phyloP scores from a whole-genome alignment of 176 grass and related monocot species.

The Carex pumila region DNA sequence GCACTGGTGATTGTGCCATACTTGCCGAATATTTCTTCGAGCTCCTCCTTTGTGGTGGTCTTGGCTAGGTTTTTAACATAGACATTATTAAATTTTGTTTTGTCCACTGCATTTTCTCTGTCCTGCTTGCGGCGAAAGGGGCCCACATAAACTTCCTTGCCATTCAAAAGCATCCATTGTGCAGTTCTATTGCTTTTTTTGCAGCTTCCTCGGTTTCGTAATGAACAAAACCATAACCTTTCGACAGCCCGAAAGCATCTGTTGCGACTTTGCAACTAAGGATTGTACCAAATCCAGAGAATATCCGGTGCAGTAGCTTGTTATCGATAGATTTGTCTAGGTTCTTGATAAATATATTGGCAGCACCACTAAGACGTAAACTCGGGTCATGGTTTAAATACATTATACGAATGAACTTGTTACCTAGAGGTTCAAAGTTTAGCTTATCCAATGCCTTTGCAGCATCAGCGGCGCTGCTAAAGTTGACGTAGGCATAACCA shows the following conservation, averaged over 20 bases:
- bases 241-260: conserved; percentile 60
- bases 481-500: conserved; percentile 56
- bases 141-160: conserved; percentile 70
- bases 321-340: conserved; percentile 76
- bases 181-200: conserved; percentile 46
- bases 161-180: conserved; percentile 79
- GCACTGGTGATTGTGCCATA: conserved; percentile 80
- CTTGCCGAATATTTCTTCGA: conserved; percentile 47
- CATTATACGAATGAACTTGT: conserved; percentile 60
- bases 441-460: conserved; percentile 52
- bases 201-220: conserved; percentile 68
- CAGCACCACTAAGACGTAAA: conserved; percentile 63
- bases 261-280: conserved; percentile 69
- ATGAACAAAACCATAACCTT: conserved; percentile 91
- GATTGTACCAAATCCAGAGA: conserved; percentile 54
- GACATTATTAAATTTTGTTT: conserved; percentile 73
- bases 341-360: conserved; percentile 88
- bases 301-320: conserved; percentile 62
- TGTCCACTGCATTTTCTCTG: conserved; percentile 57
- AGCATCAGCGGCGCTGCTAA: conserved; percentile 35
- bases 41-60: conserved; percentile 62
- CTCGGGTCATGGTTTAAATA: conserved; percentile 71
- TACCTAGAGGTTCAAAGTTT: conserved; percentile 56
- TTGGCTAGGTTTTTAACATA: conserved; percentile 83
- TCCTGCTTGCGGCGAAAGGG: conserved; percentile 78